Percentiles rank a stretch among this genome's conserved stretches.
phyloP scores from a whole-genome alignment of 768 basidiomycete genomes.

The Lactarius indigo region DNA sequence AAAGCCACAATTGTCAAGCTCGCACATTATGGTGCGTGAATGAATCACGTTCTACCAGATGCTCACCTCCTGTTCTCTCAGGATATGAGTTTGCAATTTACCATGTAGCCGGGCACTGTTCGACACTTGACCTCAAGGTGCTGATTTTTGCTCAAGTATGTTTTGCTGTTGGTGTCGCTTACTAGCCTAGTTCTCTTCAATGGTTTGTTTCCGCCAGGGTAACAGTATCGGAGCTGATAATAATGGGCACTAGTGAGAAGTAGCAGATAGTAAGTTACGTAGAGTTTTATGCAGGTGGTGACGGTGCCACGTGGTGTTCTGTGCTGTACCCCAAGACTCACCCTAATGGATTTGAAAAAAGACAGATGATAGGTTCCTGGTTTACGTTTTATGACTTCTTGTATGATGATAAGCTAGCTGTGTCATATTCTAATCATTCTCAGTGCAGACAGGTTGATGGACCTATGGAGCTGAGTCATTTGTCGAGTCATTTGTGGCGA shows the following conservation, averaged over 20 bases:
- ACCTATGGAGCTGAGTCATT: not conserved
- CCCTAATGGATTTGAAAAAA: too few relatives aligned
- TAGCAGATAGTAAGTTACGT: too few relatives aligned
- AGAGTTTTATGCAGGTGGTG: too few relatives aligned
- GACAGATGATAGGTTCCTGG: not conserved
- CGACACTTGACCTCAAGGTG: not conserved
- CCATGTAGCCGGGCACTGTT: conserved; percentile 13
- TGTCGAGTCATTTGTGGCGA: too few relatives aligned
- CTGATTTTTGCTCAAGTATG: not conserved
- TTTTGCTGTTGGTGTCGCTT: not conserved
- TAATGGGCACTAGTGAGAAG: not conserved
- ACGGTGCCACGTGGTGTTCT: too few relatives aligned
- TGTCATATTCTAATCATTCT: not conserved
- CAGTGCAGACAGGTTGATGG: not conserved
- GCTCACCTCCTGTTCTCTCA: not conserved
- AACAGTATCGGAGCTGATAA: not conserved
- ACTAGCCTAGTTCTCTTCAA: not conserved
- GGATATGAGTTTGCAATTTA: conserved; percentile 4
- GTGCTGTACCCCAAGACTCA: too few relatives aligned
- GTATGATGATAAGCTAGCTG: not conserved
- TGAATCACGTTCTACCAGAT: not conserved
- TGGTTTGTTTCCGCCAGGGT: not conserved
- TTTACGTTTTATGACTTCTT: not conserved
- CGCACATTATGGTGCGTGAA: conserved; percentile 56
- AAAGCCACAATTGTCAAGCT: conserved; percentile 70